Base-by-base conservation (phyloP, 352 stramenopile genomes). In the Phytophthora melonis region DNA sequence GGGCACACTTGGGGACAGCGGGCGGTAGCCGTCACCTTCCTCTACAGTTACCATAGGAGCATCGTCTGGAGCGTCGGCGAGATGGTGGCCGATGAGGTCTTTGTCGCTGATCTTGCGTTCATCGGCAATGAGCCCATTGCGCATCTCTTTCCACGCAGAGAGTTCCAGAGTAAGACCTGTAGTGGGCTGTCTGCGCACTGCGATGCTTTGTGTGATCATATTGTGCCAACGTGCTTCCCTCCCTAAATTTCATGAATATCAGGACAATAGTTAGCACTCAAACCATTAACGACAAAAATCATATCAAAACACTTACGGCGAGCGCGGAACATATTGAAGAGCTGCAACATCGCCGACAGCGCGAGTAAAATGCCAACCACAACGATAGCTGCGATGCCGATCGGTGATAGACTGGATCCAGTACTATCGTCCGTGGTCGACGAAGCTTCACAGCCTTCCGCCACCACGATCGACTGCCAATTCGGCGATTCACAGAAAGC, bases 101-200 rank as follows among this genome's bases (percentile, higher is more conserved):
- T 79, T 75, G n/a, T 52, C 77, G 14, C 75, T 53, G 19, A 86
- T 77, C 10, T 87, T 79, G 27, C 67, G 72, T 70, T 91, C 83
- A 8, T 82, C 74, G 57, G 73, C 66, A 45, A 91, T 91, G 13
- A 91, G 55, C 9, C 75, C 71, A 53, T 87, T 78, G 4, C 76
- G 79, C 78, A 88, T 85, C 23, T 79, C 79, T 66, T 91, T 89
- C 83, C 83, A 91, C 8, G 78, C 81, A 5, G 74, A 76, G 19
- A 91, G 66, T 36, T 87, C 81, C 8, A 91, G 69, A n/a, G 60
- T 53, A 56, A 84, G 34, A n/a, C 82, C 63, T 39, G 65, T 52
- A 30, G 70, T 78, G 21, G 75, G 62, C 18, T 59, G 34, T 34
- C 74, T 60, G 43, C 61, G 70, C 32, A 63, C 49, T 21, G 66